Evolutionary conservation across 768 basidiomycete genomes (phyloP), one percentile per base, ranked within the genome.

Genomic region (Cyclocybe cylindracea): DNA sequence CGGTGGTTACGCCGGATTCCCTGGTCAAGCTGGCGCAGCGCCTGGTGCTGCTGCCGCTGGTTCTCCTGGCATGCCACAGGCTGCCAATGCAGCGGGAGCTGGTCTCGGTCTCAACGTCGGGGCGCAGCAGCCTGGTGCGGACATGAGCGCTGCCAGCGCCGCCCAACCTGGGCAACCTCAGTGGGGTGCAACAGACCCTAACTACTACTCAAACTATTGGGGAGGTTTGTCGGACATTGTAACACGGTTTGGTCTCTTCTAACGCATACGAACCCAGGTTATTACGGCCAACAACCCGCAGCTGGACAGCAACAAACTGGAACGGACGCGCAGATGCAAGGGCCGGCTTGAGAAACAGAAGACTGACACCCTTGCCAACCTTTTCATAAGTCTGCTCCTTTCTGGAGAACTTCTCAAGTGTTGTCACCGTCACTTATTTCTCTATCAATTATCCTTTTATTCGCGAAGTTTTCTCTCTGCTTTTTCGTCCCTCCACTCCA

Each of bases 141-240:
- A 86, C 60, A 70, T 74, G 33, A 79, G 73, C 61, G 79, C 76
- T 57, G 76, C 74, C 10, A 75, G 48, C 58, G 77, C 78, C 34
- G 79, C 77, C 8, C 81, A 82, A 56, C 77, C 80, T 34, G 81
- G 78, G 43, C 87, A 89, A 67, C 84, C 82, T 42, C 89, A 91
- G 62, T 93, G 91, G 89, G 82, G 82, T 24, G 76, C 79, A 19
- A 80, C 84, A 42, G 89, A 91, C 64, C 84, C 87, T 50, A 86
- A 73, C 53, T 90, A 90, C 70, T 90, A 90, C 69, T 83, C 83
- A 49, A 87, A 87, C 65, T 90, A 91, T 66, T 91, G 89, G 89
- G 86, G 88, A 66, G 87, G 89, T 91, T 53, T 62, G 85, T 74
- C 40, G 18, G 36, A 46, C 4, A 38, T 34, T 19, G 31, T 24